These are phyloP conservation scores for Penicillium egyptiacum DNA, from an alignment of 495 filamentous ascomycete species.

Conservation along the genomic window DNA sequence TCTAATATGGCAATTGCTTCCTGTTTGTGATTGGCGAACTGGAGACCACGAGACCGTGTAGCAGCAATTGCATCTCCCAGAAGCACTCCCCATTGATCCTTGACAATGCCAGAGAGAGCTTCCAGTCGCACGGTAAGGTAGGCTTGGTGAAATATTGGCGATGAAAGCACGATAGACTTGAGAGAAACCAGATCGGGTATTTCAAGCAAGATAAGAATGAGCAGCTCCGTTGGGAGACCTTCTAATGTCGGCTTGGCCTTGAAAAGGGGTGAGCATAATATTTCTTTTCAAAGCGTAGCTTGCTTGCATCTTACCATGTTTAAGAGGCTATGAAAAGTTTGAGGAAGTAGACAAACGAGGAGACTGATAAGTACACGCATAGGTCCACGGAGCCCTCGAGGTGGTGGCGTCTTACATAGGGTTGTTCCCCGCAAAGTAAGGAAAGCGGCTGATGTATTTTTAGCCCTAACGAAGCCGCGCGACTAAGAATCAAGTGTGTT, in stretches of 20 bases:
- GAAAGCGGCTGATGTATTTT: too few relatives aligned
- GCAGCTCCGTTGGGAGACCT: conserved; percentile 24
- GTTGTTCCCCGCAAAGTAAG: too few relatives aligned
- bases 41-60: conserved; percentile 16
- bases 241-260: conserved; percentile 24
- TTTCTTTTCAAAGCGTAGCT: background rate
- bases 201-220: conserved; percentile 22
- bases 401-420: too few relatives aligned
- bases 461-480: too few relatives aligned
- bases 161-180: conserved; percentile 24
- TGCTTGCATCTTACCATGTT: background rate
- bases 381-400: too few relatives aligned
- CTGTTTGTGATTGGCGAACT: conserved; percentile 3
- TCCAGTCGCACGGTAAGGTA: conserved; percentile 19
- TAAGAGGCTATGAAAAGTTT: background rate
- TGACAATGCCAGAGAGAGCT: conserved; percentile 15
- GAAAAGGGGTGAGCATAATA: background rate
- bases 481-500: too few relatives aligned
- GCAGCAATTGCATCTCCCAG: conserved; percentile 23
- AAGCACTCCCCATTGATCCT: conserved; percentile 13
- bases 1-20: conserved; percentile 22
- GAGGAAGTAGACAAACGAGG: too few relatives aligned
- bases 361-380: too few relatives aligned
- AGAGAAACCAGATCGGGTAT: conserved; percentile 13
- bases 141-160: conserved; percentile 20